These are phyloP conservation scores for Talaromyces adpressus DNA, from an alignment of 495 filamentous ascomycete species.

Conservation along the genomic window DNA sequence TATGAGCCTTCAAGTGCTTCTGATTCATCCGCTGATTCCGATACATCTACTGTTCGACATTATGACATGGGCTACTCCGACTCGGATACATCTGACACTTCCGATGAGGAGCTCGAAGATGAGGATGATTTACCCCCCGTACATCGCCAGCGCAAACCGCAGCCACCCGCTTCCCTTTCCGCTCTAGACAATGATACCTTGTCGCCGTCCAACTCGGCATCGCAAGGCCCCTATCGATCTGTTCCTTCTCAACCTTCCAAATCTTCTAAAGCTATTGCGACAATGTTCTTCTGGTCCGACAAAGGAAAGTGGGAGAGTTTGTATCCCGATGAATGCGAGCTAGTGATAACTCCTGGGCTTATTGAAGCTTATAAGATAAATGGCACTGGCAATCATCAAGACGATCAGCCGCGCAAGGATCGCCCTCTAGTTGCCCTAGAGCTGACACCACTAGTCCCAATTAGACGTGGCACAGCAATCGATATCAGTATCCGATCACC, in stretches of 20 bases:
- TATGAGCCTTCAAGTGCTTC: constrained; percentile 88
- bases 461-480: constrained; percentile 81
- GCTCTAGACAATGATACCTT: constrained; percentile 46
- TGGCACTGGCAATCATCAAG: constrained; percentile 11
- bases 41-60: constrained; percentile 44
- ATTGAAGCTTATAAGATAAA: constrained; percentile 74
- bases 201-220: constrained; percentile 69
- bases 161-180: constrained; percentile 30
- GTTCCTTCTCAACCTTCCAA: constrained; percentile 50
- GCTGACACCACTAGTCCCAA: constrained; percentile 79
- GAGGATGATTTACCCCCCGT: constrained; percentile 33
- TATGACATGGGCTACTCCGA: constrained; percentile 42
- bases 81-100: constrained; percentile 30
- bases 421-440: constrained; percentile 70
- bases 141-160: not conserved
- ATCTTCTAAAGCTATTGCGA: constrained; percentile 61
- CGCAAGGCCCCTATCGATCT: constrained; percentile 55
- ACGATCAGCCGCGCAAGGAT: constrained; percentile 26
- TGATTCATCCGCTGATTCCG: constrained; percentile 44
- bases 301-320: constrained; percentile 76
- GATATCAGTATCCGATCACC: constrained; percentile 91
- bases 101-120: constrained; percentile 46
- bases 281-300: constrained; percentile 79
- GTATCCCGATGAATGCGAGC: constrained; percentile 65
- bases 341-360: constrained; percentile 74